Conservation (phyloP, 1,139 yeast species). For the Lipomyces yarrowii region DNA sequence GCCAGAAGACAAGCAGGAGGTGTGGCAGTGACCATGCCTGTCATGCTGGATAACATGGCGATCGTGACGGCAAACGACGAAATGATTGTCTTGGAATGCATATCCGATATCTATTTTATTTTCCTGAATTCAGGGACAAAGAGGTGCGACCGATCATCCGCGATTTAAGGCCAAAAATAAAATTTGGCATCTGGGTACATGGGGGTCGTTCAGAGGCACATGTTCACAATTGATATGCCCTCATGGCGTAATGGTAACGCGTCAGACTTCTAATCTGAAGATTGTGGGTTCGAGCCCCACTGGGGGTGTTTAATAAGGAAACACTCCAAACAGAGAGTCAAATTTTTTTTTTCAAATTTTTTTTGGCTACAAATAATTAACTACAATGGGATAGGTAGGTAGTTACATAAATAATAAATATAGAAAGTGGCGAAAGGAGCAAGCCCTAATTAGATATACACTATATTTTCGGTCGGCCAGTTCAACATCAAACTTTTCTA, state of each 20-base stretch:
- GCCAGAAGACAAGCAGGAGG: slow-evolving; percentile 81
- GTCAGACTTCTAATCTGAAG: slow-evolving; percentile 37
- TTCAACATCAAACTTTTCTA: too few relatives aligned
- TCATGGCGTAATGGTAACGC: slow-evolving; percentile 37
- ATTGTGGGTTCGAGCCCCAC: slow-evolving; percentile 37
- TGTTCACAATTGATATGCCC: slow-evolving; percentile 25
- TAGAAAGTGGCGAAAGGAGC: too few relatives aligned
- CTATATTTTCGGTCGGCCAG: too few relatives aligned
- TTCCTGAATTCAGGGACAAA: too few relatives aligned
- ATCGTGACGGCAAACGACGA: slow-evolving; percentile 44
- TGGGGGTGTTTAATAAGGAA: slow-evolving; percentile 21
- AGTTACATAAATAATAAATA: too few relatives aligned
- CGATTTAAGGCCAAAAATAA: too few relatives aligned
- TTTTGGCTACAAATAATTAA: too few relatives aligned
- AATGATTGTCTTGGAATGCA: slow-evolving; percentile 17
- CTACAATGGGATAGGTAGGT: too few relatives aligned
- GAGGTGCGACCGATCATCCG: too few relatives aligned
- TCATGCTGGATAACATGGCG: slow-evolving; percentile 52
- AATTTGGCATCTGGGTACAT: neutral
- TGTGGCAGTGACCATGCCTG: slow-evolving; percentile 60
- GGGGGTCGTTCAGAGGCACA: neutral
- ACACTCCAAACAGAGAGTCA: slow-evolving; percentile 3
- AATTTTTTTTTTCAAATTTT: too few relatives aligned
- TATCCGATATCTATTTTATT: too few relatives aligned
- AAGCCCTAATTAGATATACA: too few relatives aligned